These are phyloP conservation scores for Phytophthora brassicae DNA, from an alignment of 352 stramenopile genomes.

Conservation along the genomic window DNA sequence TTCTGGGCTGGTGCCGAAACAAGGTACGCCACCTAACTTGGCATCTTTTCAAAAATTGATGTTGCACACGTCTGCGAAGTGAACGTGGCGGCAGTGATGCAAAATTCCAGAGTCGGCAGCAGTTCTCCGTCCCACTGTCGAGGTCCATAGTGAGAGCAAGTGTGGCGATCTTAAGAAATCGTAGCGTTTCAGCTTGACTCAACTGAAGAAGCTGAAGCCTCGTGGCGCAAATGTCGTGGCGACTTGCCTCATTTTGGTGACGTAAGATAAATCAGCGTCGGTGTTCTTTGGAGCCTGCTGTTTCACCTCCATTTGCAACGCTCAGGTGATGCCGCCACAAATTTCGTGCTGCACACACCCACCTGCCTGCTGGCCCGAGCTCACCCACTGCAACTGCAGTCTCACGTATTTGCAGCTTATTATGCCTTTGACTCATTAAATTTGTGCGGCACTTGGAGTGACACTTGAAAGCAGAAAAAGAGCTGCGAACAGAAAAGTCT, in stretches of 20 bases:
- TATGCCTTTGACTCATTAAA: too few species aligned
- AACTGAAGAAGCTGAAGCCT: constrained; percentile 28
- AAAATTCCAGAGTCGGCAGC: not conserved
- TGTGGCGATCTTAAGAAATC: constrained; percentile 22
- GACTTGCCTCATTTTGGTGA: not conserved
- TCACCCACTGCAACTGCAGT: constrained; percentile 9
- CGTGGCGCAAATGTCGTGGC: too few species aligned
- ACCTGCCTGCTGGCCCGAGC: constrained; percentile 24
- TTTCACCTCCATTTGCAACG: constrained; percentile 25
- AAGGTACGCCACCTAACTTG: constrained; percentile 35
- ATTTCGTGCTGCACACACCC: constrained; percentile 31
- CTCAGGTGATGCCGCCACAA: constrained; percentile 12
- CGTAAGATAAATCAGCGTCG: constrained; percentile 26
- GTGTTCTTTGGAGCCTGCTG: constrained; percentile 8
- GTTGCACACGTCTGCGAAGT: constrained; percentile 25
- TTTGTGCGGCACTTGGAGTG: constrained; percentile 14
- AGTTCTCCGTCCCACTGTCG: constrained; percentile 18
- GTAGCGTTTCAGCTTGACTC: constrained; percentile 9
- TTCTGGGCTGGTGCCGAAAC: constrained; percentile 25
- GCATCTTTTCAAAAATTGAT: constrained; percentile 29
- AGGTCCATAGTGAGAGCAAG: constrained; percentile 1
- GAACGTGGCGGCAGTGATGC: constrained; percentile 21
- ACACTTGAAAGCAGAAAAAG: constrained; percentile 33
- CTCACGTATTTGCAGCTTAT: not conserved
- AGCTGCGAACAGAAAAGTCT: constrained; percentile 29